Evolutionary conservation across 257 asterid genomes (phyloP), one percentile per base, ranked within the genome.

Genomic region (Salvia rosmarinus): DNA sequence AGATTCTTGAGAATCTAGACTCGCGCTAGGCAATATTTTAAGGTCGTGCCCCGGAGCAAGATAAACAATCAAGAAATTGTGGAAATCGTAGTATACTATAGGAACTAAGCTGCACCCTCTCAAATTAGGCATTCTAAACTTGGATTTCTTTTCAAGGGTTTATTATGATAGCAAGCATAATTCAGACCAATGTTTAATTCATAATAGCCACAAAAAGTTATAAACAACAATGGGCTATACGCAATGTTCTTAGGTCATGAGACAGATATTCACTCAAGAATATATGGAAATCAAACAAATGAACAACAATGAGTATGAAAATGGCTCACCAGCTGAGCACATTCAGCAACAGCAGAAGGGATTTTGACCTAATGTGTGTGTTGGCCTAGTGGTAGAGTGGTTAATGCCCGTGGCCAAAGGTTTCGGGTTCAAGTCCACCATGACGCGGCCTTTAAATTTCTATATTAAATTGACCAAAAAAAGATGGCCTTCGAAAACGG

Each of bases 401-500:
- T n/a, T n/a, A n/a, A n/a, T n/a, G n/a, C n/a, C n/a, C n/a, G n/a
- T n/a, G n/a, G n/a, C n/a, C n/a, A n/a, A n/a, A n/a, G n/a, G n/a
- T n/a, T n/a, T n/a, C n/a, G n/a, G n/a, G n/a, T n/a, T n/a, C n/a
- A n/a, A n/a, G n/a, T n/a, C n/a, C n/a, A n/a, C n/a, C n/a, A n/a
- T n/a, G n/a, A n/a, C n/a, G n/a, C n/a, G n/a, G n/a, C n/a, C n/a
- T n/a, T n/a, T n/a, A n/a, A n/a, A n/a, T n/a, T n/a, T n/a, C n/a
- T n/a, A n/a, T n/a, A n/a, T n/a, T n/a, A n/a, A n/a, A n/a, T n/a
- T n/a, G n/a, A n/a, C n/a, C n/a, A n/a, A n/a, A n/a, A n/a, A n/a
- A n/a, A n/a, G n/a, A n/a, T n/a, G n/a, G 17, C 82, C 82, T 54
- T 74, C 73, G 37, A 17, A 68, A 64, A 73, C 83, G 72, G 82